Evolutionary conservation across 176 grass and related monocot genomes (phyloP).

Genomic region (Dendrocalamus sinicus): DNA sequence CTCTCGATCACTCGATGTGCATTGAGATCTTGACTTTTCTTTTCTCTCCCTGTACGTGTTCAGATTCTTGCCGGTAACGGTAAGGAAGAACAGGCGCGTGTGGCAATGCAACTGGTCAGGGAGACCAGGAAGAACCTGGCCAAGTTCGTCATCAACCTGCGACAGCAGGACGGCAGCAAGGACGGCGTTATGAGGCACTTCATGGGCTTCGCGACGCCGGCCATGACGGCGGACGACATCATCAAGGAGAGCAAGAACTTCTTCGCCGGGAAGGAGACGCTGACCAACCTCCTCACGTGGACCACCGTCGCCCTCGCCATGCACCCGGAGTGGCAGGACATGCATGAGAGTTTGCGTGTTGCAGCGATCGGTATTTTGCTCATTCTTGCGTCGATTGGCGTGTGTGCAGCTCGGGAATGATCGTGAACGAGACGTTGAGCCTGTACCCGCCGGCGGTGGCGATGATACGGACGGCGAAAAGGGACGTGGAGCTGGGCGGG

Average conservation of each 20-base stretch:
- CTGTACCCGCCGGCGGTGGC: constrained; percentile 94
- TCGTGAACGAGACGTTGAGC: constrained; percentile 87
- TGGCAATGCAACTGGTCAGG: constrained; percentile 65
- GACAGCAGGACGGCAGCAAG: neutral
- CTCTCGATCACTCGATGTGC: too few species aligned
- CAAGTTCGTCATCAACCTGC: constrained; percentile 51
- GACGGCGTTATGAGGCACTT: constrained; percentile 54
- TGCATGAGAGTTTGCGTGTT: neutral
- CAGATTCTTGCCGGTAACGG: constrained; percentile 57
- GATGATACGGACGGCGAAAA: constrained; percentile 71
- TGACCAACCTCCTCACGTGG: constrained; percentile 82
- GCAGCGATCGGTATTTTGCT: neutral
- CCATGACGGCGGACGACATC: constrained; percentile 57
- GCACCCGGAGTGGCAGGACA: constrained; percentile 93
- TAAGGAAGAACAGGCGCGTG: constrained; percentile 57
- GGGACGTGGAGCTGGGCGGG: constrained; percentile 71
- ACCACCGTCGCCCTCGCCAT: constrained; percentile 90
- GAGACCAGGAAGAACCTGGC: constrained; percentile 69
- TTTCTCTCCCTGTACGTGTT: neutral
- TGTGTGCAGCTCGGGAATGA: constrained; percentile 61
- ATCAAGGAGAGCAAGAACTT: constrained; percentile 92
- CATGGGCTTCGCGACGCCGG: constrained; percentile 72
- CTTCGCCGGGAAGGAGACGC: constrained; percentile 87
- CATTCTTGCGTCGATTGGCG: neutral
- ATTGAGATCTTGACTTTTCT: too few species aligned